These are phyloP conservation scores for Aspergillus leporis DNA, from an alignment of 495 filamentous ascomycete species.

Conservation along the genomic window DNA sequence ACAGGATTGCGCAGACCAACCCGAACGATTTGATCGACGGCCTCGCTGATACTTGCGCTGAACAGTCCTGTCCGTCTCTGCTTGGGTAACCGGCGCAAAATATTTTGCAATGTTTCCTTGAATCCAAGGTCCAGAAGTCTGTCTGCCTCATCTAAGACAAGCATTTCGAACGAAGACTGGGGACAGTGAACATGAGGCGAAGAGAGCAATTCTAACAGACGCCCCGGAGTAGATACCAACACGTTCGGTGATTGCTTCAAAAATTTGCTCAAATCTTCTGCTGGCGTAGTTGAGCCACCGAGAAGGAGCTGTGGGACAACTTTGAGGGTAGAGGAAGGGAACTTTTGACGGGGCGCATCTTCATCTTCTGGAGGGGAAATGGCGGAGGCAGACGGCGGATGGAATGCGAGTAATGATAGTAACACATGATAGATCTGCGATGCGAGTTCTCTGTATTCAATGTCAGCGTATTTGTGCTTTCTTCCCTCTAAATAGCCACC, in stretches of 20 bases:
- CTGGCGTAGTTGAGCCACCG: constrained; percentile 79
- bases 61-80: constrained; percentile 92
- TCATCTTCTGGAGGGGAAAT: constrained; percentile 54
- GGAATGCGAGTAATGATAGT: constrained; percentile 73
- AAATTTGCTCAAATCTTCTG: constrained; percentile 82
- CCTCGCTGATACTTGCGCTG: constrained; percentile 89
- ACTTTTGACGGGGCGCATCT: constrained; percentile 54
- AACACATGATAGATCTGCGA: constrained; percentile 88
- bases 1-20: constrained; percentile 92
- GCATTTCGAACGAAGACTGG: constrained; percentile 81
- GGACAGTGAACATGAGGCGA: constrained; percentile 90
- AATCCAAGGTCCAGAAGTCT: constrained; percentile 93
- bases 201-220: constrained; percentile 82
- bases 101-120: constrained; percentile 83
- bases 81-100: constrained; percentile 82
- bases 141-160: constrained; percentile 95
- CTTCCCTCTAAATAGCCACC: neutral
- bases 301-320: constrained; percentile 85
- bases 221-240: constrained; percentile 84
- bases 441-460: constrained; percentile 70
- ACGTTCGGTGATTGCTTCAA: constrained; percentile 79
- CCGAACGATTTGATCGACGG: constrained; percentile 86
- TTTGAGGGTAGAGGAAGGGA: constrained; percentile 49
- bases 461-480: constrained; percentile 7
- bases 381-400: constrained; percentile 68